phyloP scores from a whole-genome alignment of 306 rosid genomes.

The Hippophae rhamnoides region DNA sequence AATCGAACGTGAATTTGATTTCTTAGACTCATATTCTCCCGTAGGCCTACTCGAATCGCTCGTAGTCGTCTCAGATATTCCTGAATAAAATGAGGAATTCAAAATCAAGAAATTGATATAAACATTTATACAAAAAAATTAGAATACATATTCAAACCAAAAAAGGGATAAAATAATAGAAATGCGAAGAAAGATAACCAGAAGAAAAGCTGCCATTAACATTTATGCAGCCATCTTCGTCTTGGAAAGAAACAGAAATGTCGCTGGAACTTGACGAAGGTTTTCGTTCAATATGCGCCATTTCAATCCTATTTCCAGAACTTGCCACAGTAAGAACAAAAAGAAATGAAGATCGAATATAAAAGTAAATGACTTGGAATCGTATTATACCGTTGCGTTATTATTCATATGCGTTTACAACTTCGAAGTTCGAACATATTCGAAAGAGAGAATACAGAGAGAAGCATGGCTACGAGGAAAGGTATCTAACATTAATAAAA shows the following conservation, averaged over 20 bases:
- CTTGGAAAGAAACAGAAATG: conserved; percentile 31
- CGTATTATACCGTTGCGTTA: not conserved
- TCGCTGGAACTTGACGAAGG: conserved; percentile 31
- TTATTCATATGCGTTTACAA: too few species aligned
- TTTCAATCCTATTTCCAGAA: not conserved
- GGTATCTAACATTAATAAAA: too few species aligned
- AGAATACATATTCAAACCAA: not conserved
- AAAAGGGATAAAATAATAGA: not conserved
- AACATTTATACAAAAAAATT: not conserved
- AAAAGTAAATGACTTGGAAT: too few species aligned
- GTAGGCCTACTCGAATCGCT: conserved; percentile 12
- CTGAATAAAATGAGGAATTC: conserved; percentile 30
- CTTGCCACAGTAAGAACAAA: not conserved
- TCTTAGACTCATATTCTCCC: conserved; percentile 11
- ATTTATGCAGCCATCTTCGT: conserved; percentile 5
- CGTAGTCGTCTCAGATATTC: conserved; percentile 26
- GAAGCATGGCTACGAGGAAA: too few species aligned
- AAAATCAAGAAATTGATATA: conserved; percentile 1
- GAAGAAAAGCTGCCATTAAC: conserved; percentile 17
- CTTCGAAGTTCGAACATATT: not conserved
- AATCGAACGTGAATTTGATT: conserved; percentile 2
- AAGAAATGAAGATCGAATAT: not conserved
- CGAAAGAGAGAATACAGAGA: too few species aligned
- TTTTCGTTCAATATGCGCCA: conserved; percentile 2
- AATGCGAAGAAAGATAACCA: conserved; percentile 1